Percentiles rank a stretch among this genome's conserved stretches.
Conservation (phyloP, 2,329 filamentous ascomycete species). For the Cordyceps javanica region DNA sequence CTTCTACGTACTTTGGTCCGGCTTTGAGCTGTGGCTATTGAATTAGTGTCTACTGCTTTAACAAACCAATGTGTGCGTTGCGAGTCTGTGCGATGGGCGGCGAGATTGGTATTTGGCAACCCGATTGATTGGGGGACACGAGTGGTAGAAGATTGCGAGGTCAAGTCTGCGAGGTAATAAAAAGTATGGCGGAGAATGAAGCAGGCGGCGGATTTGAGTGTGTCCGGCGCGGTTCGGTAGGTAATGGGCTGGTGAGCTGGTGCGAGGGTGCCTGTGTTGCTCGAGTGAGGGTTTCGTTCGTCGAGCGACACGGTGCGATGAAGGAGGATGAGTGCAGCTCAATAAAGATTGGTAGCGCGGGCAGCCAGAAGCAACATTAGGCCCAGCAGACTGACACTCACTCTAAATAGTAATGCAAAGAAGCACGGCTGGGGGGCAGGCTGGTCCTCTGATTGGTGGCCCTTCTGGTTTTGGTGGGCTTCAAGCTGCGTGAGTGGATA, state of each 20-base stretch:
- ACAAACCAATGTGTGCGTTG: conserved; percentile 4
- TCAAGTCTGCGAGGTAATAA: not conserved
- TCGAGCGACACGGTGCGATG: conserved; percentile 1
- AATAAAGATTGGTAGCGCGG: conserved; percentile 2
- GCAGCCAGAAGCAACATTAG: not conserved
- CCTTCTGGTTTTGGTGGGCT: not conserved
- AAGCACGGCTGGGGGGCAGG: not conserved
- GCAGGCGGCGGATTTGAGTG: not conserved
- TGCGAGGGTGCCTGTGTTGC: conserved; percentile 3
- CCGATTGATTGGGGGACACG: not conserved
- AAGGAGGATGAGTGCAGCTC: not conserved
- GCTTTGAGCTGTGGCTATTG: not conserved
- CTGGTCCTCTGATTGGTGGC: not conserved
- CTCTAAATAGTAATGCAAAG: not conserved
- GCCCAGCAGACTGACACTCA: conserved; percentile 1
- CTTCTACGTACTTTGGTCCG: not conserved
- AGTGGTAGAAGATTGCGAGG: not conserved
- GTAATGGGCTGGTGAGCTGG: not conserved
- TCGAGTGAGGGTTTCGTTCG: not conserved
- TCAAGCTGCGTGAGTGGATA: not conserved
- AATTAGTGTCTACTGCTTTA: conserved; percentile 1
- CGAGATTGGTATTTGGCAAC: not conserved
- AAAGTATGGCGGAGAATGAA: not conserved
- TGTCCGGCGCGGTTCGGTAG: not conserved
- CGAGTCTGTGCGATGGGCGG: not conserved